These are phyloP conservation scores for Phellopilus nigrolimitatus DNA, from an alignment of 1,284 basidiomycete species.

Conservation along the genomic window DNA sequence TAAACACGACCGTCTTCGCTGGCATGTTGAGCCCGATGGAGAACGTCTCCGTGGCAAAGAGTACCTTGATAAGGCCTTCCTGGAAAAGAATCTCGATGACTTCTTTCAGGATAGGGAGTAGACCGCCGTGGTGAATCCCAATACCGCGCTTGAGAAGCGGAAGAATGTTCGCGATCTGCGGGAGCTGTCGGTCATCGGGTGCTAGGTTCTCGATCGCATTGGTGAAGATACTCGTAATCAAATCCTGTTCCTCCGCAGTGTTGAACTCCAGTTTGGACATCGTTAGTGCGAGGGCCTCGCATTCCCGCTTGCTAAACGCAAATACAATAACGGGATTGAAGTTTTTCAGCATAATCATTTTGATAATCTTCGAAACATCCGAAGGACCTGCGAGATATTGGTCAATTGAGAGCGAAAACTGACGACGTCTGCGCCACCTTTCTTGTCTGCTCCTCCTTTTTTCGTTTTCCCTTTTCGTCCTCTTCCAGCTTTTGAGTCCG, in stretches of 20 bases:
- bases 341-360: slow-evolving; percentile 98
- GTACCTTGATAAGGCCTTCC: slow-evolving; percentile 97
- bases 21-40: slow-evolving; percentile 99
- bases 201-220: slow-evolving; percentile 92
- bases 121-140: slow-evolving; percentile 97
- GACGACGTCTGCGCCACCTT: slow-evolving; percentile 53
- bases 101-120: slow-evolving; percentile 97
- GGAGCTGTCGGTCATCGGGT: slow-evolving; percentile 84
- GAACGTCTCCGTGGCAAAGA: slow-evolving; percentile 99
- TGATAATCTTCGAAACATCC: slow-evolving; percentile 97
- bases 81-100: slow-evolving; percentile 99
- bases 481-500: slow-evolving; percentile 74
- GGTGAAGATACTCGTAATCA: slow-evolving; percentile 87
- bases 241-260: slow-evolving; percentile 87
- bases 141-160: slow-evolving; percentile 94
- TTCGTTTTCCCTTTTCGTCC: slow-evolving; percentile 86
- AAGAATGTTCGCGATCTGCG: slow-evolving; percentile 92
- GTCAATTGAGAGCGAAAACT: slow-evolving; percentile 10
- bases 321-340: slow-evolving; percentile 99
- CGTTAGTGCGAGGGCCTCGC: slow-evolving; percentile 87
- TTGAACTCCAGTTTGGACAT: slow-evolving; percentile 98
- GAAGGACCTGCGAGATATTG: slow-evolving; percentile 57
- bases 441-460: slow-evolving; percentile 81
- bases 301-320: slow-evolving; percentile 97
- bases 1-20: slow-evolving; percentile 99